These are phyloP conservation scores for Ustilago shanxiensis DNA, from an alignment of 1,284 basidiomycete genomes.

Conservation along the genomic window DNA sequence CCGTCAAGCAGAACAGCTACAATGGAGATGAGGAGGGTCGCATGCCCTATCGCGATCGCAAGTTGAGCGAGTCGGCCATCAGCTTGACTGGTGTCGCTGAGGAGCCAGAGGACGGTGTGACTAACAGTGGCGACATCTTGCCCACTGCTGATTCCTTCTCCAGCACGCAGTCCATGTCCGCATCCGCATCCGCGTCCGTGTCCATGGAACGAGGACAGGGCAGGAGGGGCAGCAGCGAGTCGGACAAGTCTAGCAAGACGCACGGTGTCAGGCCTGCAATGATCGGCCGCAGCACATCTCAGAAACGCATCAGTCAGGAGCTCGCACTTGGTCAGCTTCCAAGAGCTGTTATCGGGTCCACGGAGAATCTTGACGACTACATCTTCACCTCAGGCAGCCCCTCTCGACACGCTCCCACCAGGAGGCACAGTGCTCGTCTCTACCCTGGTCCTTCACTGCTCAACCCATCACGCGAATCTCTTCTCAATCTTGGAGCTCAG, in stretches of 20 bases:
- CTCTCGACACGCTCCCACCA: conserved; percentile 45
- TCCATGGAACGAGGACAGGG: conserved; percentile 18
- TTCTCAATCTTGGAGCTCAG: conserved; percentile 25
- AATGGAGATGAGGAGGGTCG: conserved; percentile 50
- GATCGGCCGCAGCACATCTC: conserved; percentile 49
- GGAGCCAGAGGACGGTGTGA: conserved; percentile 49
- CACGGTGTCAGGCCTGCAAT: conserved; percentile 26
- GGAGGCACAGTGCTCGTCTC: conserved; percentile 60
- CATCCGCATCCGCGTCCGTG: too few species aligned
- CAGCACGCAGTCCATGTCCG: conserved; percentile 13
- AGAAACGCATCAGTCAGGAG: conserved; percentile 62
- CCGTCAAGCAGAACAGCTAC: conserved; percentile 46
- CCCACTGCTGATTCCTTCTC: conserved; percentile 21
- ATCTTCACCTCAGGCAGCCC: conserved; percentile 41
- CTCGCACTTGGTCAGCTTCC: conserved; percentile 53
- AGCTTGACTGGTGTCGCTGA: conserved; percentile 61
- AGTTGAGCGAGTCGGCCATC: conserved; percentile 61
- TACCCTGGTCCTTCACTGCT: conserved; percentile 54
- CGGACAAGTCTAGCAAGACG: conserved; percentile 41
- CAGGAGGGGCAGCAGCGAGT: conserved; percentile 51
- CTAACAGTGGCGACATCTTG: conserved; percentile 12
- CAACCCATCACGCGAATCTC: conserved; percentile 57
- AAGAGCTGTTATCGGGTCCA: conserved; percentile 44
- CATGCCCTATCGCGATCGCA: conserved; percentile 61
- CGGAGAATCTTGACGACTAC: conserved; percentile 54